Evolutionary conservation across 176 grass and related monocot species (phyloP), one percentile per base, ranked within the genome.

Genomic region (Calamus simplicifolius): DNA sequence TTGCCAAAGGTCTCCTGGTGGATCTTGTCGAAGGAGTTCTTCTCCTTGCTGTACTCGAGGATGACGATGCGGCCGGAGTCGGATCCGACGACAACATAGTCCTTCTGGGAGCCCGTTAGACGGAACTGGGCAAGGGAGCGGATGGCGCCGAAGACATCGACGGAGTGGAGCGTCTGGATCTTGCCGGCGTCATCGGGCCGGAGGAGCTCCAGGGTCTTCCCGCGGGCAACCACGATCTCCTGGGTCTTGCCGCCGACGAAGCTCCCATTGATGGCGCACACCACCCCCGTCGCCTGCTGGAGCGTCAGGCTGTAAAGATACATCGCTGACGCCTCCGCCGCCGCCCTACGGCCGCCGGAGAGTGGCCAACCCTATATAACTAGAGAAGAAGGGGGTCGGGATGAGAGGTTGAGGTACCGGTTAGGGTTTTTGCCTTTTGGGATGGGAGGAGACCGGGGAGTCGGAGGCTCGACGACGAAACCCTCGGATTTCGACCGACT

Each of bases 1-100:
- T 97, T 97, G 65, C 93, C 93, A 19, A 92, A 97, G 49, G 87
- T 97, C 75, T 92, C 93, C 78, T 97, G 93, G 69, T 97, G 87
- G 16, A 91, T 75, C 84, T 97, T 88, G 69, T 97, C 84, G 58
- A 92, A 71, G 58, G 74, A 57, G 78, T 97, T 97, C 62, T 65
- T 78, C 72, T 97, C 84, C 17, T 73, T 82, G 62, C 72, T 82
- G 75, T 97, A 92, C 73, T 92, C 87, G 21, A 97, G 84, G 69
- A 97, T 91, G 79, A 97, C 87, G 29, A 97, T 80, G 75, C 84
- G 83, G 65, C 84, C 93, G 25, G 87, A 92, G 69, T 98, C 93
- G 51, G 87, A 89, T 28, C 93, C 93, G 56, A 98, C 84, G 35
- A 85, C 81, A 16, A 92, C 66, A 68, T 92, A 92, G 67, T 92